Percentiles rank a stretch among this genome's conserved stretches.
These are phyloP conservation scores for Pyronema domesticum DNA, from an alignment of 495 filamentous ascomycete genomes.

Conservation along the genomic window DNA sequence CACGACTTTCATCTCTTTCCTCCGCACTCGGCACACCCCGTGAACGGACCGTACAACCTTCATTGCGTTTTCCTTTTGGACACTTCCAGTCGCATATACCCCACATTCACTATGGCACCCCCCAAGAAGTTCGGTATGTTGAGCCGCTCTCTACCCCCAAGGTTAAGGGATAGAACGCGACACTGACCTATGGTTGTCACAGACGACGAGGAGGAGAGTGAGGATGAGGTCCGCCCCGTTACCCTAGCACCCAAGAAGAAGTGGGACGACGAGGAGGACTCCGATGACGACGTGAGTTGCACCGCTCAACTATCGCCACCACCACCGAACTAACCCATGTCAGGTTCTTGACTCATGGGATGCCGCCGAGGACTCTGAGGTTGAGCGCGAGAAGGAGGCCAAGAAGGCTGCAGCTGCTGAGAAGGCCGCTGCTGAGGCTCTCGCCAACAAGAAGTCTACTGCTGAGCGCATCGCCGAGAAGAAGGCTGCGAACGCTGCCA, in stretches of 20 bases:
- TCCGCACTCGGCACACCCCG: too few species aligned
- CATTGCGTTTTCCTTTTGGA: too few species aligned
- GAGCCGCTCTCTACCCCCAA: background rate
- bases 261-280: constrained; percentile 86
- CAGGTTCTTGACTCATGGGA: constrained; percentile 95
- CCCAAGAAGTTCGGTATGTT: constrained; percentile 19
- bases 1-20: background rate
- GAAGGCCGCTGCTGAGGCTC: constrained; percentile 82
- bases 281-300: constrained; percentile 53
- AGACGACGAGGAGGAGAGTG: constrained; percentile 9
- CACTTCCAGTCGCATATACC: background rate
- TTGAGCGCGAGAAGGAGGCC: constrained; percentile 65
- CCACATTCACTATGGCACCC: constrained; percentile 11
- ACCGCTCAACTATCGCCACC: background rate
- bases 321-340: background rate
- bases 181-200: background rate
- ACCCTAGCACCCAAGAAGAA: constrained; percentile 29
- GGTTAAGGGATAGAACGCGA: constrained; percentile 1
- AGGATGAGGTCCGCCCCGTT: background rate
- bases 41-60: too few species aligned
- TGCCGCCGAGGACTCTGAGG: constrained; percentile 90
- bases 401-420: constrained; percentile 66
- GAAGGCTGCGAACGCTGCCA: constrained; percentile 32
- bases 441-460: constrained; percentile 81
- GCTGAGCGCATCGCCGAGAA: constrained; percentile 72